These are phyloP conservation scores for Auriscalpium vulgare DNA, from an alignment of 768 basidiomycete genomes.

Conservation along the genomic window DNA sequence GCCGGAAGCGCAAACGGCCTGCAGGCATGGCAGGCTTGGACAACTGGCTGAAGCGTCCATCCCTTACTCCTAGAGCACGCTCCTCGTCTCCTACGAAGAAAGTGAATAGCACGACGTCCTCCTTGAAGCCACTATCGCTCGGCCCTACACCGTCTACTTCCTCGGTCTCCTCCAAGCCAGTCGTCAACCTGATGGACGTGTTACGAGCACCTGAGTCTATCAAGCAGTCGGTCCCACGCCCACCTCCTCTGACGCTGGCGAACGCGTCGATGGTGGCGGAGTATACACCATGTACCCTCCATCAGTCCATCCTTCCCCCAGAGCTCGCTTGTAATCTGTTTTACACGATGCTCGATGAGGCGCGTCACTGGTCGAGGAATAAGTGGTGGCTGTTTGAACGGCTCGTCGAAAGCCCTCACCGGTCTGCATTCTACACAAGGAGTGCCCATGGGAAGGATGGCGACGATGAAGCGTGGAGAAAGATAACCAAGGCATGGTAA, in stretches of 20 bases:
- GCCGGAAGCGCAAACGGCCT: constrained; percentile 37
- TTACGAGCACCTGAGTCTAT: constrained; percentile 9
- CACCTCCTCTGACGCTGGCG: constrained; percentile 53
- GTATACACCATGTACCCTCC: constrained; percentile 71
- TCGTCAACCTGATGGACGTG: constrained; percentile 11
- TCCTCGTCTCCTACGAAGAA: background rate
- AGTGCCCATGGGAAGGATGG: constrained; percentile 20
- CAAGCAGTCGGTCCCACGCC: constrained; percentile 25
- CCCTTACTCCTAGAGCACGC: constrained; percentile 11
- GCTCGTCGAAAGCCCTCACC: constrained; percentile 76
- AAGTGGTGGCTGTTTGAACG: constrained; percentile 84
- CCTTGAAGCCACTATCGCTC: constrained; percentile 6
- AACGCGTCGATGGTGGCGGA: constrained; percentile 56
- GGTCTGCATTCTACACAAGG: constrained; percentile 70
- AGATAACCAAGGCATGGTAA: constrained; percentile 72
- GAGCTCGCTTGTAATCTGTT: constrained; percentile 72
- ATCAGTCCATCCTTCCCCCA: constrained; percentile 58
- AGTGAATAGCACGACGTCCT: background rate
- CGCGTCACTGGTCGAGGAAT: constrained; percentile 58
- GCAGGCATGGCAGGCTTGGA: constrained; percentile 31
- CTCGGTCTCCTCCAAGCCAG: background rate
- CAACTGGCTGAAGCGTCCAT: constrained; percentile 40
- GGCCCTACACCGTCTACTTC: background rate
- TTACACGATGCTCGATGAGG: constrained; percentile 58
- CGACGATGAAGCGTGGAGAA: constrained; percentile 49